Evolutionary conservation across 768 basidiomycete species (phyloP).

Genomic region (Boletus subcaerulescens): DNA sequence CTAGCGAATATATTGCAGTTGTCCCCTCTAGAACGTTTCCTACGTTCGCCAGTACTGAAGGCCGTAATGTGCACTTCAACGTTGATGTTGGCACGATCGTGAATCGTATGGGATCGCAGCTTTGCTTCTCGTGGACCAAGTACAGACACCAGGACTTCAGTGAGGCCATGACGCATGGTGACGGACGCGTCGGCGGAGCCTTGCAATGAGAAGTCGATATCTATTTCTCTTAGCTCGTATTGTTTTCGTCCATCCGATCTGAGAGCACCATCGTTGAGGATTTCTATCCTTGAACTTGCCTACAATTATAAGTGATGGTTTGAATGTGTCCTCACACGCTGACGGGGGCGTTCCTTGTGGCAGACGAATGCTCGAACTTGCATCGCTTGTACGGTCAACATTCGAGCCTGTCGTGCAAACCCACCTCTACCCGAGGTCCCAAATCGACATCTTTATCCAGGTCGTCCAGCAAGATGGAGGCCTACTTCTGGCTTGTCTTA

Average conservation of each 20-base stretch:
- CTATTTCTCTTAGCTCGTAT: slow-evolving; percentile 81
- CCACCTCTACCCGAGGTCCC: slow-evolving; percentile 86
- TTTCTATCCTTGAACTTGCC: slow-evolving; percentile 57
- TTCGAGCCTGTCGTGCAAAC: slow-evolving; percentile 96
- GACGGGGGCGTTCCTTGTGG: neutral
- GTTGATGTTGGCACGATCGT: slow-evolving; percentile 85
- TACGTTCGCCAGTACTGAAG: slow-evolving; percentile 80
- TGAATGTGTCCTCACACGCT: neutral
- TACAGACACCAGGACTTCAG: slow-evolving; percentile 82
- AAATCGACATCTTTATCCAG: slow-evolving; percentile 93
- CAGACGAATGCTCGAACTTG: slow-evolving; percentile 87
- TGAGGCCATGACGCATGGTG: slow-evolving; percentile 82
- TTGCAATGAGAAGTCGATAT: slow-evolving; percentile 72
- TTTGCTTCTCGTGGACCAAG: slow-evolving; percentile 92
- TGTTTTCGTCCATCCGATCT: slow-evolving; percentile 93
- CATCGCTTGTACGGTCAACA: slow-evolving; percentile 83
- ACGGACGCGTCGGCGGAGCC: slow-evolving; percentile 85
- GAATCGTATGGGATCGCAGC: slow-evolving; percentile 71
- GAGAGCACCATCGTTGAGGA: slow-evolving; percentile 81
- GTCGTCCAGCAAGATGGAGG: slow-evolving; percentile 94
- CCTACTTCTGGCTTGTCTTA: slow-evolving; percentile 86
- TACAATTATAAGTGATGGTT: slow-evolving; percentile 33
- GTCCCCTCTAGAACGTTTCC: slow-evolving; percentile 77
- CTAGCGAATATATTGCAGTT: too few species aligned
- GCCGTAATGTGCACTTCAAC: slow-evolving; percentile 87